Evolutionary conservation across 2,329 filamentous ascomycete species (phyloP).

Genomic region (Fusarium sp.): DNA sequence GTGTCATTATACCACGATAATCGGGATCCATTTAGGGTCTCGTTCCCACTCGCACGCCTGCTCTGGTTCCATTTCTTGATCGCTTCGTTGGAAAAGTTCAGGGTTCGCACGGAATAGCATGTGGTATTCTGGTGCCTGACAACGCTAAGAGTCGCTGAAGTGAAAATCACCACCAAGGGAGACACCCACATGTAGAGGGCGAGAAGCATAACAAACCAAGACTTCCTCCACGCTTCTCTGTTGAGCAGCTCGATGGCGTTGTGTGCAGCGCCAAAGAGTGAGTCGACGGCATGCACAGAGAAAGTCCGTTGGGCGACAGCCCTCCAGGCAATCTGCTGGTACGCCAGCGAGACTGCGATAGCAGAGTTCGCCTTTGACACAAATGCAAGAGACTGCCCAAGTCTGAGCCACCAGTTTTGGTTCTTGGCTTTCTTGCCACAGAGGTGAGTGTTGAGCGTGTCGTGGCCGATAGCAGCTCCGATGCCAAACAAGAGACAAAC

Average conservation of each 20-base stretch:
- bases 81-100: slow-evolving; percentile 32
- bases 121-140: neutral
- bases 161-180: slow-evolving; percentile 34
- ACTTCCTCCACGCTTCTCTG: slow-evolving; percentile 30
- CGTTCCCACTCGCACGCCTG: neutral
- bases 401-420: slow-evolving; percentile 17
- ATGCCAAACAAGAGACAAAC: slow-evolving; percentile 4
- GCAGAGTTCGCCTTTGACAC: neutral
- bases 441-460: slow-evolving; percentile 6
- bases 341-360: slow-evolving; percentile 5
- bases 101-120: slow-evolving; percentile 25
- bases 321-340: slow-evolving; percentile 13
- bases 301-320: neutral
- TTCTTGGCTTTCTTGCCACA: neutral
- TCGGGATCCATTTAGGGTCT: slow-evolving; percentile 14
- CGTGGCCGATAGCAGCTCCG: slow-evolving; percentile 5
- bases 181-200: slow-evolving; percentile 33
- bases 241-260: slow-evolving; percentile 26
- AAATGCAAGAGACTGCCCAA: slow-evolving; percentile 18
- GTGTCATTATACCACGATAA: slow-evolving; percentile 29
- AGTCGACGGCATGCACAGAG: slow-evolving; percentile 24
- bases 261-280: slow-evolving; percentile 31
- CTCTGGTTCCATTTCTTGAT: neutral
- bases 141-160: slow-evolving; percentile 32
- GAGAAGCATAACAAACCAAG: slow-evolving; percentile 28